Conservation (phyloP, 495 filamentous ascomycete genomes). For the Apiosordaria backusii region DNA sequence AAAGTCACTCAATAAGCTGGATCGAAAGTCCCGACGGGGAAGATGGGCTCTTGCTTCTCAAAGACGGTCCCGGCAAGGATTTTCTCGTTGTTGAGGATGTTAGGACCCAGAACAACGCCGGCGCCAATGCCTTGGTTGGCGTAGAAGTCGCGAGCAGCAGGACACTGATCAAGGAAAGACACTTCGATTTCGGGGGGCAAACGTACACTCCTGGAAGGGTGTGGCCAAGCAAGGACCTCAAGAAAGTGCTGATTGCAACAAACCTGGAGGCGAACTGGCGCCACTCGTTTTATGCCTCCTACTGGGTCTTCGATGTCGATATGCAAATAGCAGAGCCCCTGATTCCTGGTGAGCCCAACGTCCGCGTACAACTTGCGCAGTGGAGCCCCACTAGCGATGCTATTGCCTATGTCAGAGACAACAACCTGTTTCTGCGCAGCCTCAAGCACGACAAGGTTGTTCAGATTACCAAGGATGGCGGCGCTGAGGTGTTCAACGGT, state of each 20-base stretch:
- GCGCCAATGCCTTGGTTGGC: constrained; percentile 27
- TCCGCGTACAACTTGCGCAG: constrained; percentile 73
- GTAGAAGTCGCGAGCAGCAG: constrained; percentile 46
- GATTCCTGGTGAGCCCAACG: constrained; percentile 63
- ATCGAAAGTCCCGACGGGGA: constrained; percentile 80
- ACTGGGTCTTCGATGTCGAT: constrained; percentile 92
- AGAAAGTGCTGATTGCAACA: constrained; percentile 77
- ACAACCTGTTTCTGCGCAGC: constrained; percentile 82
- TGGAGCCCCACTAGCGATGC: constrained; percentile 90
- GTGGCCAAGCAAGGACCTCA: constrained; percentile 78
- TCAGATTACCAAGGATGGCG: constrained; percentile 82
- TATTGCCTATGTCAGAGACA: constrained; percentile 77
- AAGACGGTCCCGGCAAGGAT: constrained; percentile 53
- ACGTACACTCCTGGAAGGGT: constrained; percentile 52
- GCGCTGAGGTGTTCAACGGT: constrained; percentile 84
- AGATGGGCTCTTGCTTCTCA: constrained; percentile 79
- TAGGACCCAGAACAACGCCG: constrained; percentile 43
- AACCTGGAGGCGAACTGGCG: constrained; percentile 74
- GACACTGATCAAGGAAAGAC: constrained; percentile 69
- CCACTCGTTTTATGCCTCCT: constrained; percentile 77
- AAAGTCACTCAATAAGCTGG: constrained; percentile 75
- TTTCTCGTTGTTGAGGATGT: constrained; percentile 89
- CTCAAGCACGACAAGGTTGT: constrained; percentile 53
- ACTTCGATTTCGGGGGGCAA: constrained; percentile 55
- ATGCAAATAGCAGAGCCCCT: constrained; percentile 75